Conservation (phyloP, 1,284 basidiomycete species). For the Cutaneotrichosporon daszewskae region DNA sequence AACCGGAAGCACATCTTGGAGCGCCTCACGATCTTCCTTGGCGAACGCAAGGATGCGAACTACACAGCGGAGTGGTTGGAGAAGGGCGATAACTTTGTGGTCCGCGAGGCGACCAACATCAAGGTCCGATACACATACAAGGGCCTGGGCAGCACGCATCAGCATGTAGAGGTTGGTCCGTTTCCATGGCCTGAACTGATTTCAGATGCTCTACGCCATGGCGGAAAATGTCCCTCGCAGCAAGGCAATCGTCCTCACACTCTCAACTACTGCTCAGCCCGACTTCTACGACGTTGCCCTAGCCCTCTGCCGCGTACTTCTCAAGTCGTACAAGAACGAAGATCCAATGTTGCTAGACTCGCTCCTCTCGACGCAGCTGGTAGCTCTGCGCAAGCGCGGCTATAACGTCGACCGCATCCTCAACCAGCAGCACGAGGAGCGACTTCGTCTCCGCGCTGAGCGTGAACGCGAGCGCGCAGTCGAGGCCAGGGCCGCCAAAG, state of each 20-base stretch:
- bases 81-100: slow-evolving; percentile 59
- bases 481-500: too few species aligned
- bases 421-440: slow-evolving; percentile 71
- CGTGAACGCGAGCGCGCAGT: too few species aligned
- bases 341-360: slow-evolving; percentile 69
- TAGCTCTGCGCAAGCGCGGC: slow-evolving; percentile 67
- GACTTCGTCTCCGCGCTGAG: slow-evolving; percentile 55
- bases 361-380: slow-evolving; percentile 82
- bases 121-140: slow-evolving; percentile 37
- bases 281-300: slow-evolving; percentile 72
- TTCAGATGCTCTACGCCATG: slow-evolving; percentile 61
- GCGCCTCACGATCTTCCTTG: slow-evolving; percentile 82
- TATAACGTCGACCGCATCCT: slow-evolving; percentile 77
- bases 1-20: slow-evolving; percentile 62
- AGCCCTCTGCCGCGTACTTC: slow-evolving; percentile 63
- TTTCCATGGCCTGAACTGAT: slow-evolving; percentile 17
- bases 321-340: slow-evolving; percentile 68
- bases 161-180: slow-evolving; percentile 38
- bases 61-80: slow-evolving; percentile 67
- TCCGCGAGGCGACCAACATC: slow-evolving; percentile 53
- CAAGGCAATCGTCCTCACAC: slow-evolving; percentile 64
- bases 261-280: slow-evolving; percentile 66
- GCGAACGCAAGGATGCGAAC: slow-evolving; percentile 60
- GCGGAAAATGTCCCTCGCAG: slow-evolving; percentile 54
- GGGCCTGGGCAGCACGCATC: slow-evolving; percentile 24